A percentile compares a stretch with the other conserved stretches of the same genome.
phyloP scores from a whole-genome alignment of 2,329 filamentous ascomycete genomes.

The Teratosphaeria pseudoeucalypti region DNA sequence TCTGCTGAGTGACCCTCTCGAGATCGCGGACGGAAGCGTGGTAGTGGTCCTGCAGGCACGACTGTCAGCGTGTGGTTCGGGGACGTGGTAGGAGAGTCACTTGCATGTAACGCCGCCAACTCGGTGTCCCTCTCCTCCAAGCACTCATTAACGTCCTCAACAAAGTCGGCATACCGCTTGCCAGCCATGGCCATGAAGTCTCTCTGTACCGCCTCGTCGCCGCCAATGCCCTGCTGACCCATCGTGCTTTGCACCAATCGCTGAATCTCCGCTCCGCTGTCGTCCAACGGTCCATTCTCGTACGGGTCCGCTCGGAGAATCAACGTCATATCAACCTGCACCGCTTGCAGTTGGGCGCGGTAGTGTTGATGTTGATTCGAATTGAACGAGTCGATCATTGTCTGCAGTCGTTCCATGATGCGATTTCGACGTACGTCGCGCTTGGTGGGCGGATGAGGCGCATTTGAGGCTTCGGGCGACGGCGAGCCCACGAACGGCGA shows the following conservation, averaged over 20 bases:
- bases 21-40: constrained; percentile 46
- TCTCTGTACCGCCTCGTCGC: constrained; percentile 50
- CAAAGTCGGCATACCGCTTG: constrained; percentile 73
- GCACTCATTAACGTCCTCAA: constrained; percentile 75
- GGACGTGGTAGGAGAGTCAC: neutral
- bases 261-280: constrained; percentile 54
- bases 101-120: constrained; percentile 69
- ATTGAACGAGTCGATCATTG: constrained; percentile 66
- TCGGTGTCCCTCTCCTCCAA: constrained; percentile 81
- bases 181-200: constrained; percentile 58
- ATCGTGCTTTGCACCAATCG: constrained; percentile 42
- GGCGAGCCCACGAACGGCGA: neutral
- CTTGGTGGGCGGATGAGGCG: constrained; percentile 52
- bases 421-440: constrained; percentile 81
- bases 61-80: neutral
- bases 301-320: constrained; percentile 81
- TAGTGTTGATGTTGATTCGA: constrained; percentile 76
- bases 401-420: constrained; percentile 66
- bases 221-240: constrained; percentile 14
- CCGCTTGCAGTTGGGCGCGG: constrained; percentile 76
- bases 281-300: constrained; percentile 53
- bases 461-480: neutral
- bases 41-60: constrained; percentile 43
- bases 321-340: constrained; percentile 83
- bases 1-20: constrained; percentile 47